A percentile compares a stretch with the other conserved stretches of the same genome.
Conservation (phyloP, 257 asterid genomes). For the Fraxinus pennsylvanica region DNA sequence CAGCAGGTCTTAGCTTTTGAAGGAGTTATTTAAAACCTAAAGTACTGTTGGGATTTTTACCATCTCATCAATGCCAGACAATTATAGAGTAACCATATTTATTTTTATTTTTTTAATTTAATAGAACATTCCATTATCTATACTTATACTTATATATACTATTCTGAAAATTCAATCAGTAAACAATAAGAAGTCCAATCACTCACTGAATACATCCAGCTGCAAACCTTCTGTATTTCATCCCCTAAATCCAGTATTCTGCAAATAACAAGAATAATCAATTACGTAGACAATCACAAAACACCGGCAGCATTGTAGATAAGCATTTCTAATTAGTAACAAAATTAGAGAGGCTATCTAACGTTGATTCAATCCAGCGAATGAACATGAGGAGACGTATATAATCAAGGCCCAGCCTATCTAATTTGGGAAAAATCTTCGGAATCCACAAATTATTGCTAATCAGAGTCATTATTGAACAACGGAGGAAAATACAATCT, state of each 20-base stretch:
- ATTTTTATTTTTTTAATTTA: neutral
- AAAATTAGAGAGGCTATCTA: constrained; percentile 21
- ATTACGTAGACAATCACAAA: neutral
- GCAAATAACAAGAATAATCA: constrained; percentile 25
- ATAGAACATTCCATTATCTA: neutral
- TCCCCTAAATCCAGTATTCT: constrained; percentile 44
- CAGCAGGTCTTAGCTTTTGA: neutral
- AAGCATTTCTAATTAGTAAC: neutral
- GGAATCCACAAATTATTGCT: constrained; percentile 19
- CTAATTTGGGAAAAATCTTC: constrained; percentile 19
- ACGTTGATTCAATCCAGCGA: constrained; percentile 49
- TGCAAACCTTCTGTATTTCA: constrained; percentile 33
- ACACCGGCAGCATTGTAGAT: constrained; percentile 4
- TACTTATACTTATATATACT: neutral
- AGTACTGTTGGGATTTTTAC: neutral
- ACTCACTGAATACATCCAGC: constrained; percentile 41
- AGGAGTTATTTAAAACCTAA: neutral
- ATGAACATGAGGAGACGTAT: constrained; percentile 32
- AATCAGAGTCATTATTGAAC: constrained; percentile 7
- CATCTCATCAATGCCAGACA: neutral
- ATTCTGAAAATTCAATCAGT: constrained; percentile 15
- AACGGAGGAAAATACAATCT: constrained; percentile 11
- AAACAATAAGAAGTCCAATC: neutral
- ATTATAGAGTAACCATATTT: neutral
- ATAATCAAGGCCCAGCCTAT: constrained; percentile 40